phyloP scores from a whole-genome alignment of 2,329 filamentous ascomycete species.

The Truncatella angustata region DNA sequence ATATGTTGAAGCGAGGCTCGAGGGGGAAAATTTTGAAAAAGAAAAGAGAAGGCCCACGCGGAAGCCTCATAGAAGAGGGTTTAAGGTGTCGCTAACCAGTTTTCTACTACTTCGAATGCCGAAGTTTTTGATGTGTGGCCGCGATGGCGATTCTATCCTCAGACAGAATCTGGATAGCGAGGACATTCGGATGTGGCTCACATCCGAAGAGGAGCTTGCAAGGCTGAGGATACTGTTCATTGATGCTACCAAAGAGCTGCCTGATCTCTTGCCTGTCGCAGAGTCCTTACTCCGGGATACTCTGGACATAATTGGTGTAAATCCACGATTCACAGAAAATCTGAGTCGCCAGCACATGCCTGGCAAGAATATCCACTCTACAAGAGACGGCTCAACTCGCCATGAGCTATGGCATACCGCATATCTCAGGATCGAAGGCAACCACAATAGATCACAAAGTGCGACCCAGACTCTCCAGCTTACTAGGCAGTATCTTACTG shows the following conservation, averaged over 20 bases:
- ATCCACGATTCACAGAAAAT: constrained; percentile 6
- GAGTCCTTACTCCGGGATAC: not conserved
- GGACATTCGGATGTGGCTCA: constrained; percentile 2
- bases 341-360: constrained; percentile 10
- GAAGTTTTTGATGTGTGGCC: constrained; percentile 8
- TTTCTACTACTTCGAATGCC: constrained; percentile 1
- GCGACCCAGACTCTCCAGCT: constrained; percentile 3
- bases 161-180: not conserved
- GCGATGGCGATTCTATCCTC: not conserved
- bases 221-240: constrained; percentile 8
- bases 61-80: not conserved
- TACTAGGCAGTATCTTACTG: constrained; percentile 8
- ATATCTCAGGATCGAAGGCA: constrained; percentile 6
- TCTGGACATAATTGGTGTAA: not conserved
- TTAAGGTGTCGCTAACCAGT: constrained; percentile 3
- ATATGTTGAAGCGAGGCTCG: not conserved
- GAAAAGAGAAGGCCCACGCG: not conserved
- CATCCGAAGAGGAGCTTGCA: not conserved
- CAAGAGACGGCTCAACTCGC: not conserved
- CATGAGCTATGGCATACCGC: constrained; percentile 11
- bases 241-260: constrained; percentile 2
- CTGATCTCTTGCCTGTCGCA: constrained; percentile 6
- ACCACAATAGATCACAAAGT: not conserved
- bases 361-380: not conserved
- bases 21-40: too few species aligned